Percentiles rank a stretch among this genome's conserved stretches.
Conservation (phyloP, 345 rosid species). For the Populus davidiana region DNA sequence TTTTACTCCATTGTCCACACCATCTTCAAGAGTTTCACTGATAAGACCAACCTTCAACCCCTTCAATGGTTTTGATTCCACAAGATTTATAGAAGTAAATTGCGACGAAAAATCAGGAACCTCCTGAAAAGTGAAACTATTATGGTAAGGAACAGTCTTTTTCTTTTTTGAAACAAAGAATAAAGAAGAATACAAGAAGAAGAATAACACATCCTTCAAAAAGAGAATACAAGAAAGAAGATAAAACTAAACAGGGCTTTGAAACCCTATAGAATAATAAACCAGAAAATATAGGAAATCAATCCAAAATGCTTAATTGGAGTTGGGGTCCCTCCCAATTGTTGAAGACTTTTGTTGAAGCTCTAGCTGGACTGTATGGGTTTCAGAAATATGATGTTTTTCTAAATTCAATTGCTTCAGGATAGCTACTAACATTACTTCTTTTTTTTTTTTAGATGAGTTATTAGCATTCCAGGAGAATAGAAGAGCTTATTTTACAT, state of each 20-base stretch:
- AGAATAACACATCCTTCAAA: neutral
- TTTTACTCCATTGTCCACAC: constrained; percentile 71
- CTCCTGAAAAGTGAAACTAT: constrained; percentile 39
- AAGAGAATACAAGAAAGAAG: neutral
- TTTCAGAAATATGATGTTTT: too few species aligned
- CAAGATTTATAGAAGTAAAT: constrained; percentile 36
- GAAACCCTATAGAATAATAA: too few species aligned
- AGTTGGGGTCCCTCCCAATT: too few species aligned
- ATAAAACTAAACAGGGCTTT: neutral
- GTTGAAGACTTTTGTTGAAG: too few species aligned
- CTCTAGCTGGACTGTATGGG: too few species aligned
- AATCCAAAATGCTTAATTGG: neutral
- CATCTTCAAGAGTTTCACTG: constrained; percentile 68
- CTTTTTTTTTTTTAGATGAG: too few species aligned
- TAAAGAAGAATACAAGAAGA: neutral
- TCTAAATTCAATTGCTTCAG: too few species aligned
- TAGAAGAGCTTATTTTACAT: too few species aligned
- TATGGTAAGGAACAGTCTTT: too few species aligned
- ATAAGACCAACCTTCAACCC: constrained; percentile 85
- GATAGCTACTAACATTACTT: too few species aligned
- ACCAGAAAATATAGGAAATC: neutral
- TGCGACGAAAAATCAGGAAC: constrained; percentile 67
- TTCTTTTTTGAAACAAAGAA: neutral
- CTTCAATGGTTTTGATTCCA: constrained; percentile 66
- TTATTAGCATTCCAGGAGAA: too few species aligned